Percentiles rank a stretch among this genome's conserved stretches.
Evolutionary conservation across 2,329 filamentous ascomycete genomes (phyloP).

Genomic region (Colletotrichum tanaceti): DNA sequence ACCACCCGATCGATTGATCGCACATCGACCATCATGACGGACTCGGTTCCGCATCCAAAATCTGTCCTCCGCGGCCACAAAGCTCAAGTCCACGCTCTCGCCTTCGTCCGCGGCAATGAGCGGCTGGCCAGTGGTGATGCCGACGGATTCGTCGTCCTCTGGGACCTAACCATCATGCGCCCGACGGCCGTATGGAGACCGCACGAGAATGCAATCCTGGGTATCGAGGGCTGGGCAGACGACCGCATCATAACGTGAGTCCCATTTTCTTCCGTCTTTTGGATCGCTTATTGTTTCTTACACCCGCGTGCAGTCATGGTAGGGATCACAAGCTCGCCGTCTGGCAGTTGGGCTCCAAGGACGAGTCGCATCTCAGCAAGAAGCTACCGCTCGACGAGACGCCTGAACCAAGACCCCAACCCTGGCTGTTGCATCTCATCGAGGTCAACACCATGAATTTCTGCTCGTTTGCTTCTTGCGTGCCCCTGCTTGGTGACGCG

Average conservation of each 20-base stretch:
- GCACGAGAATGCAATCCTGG: conserved; percentile 82
- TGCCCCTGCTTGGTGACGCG: conserved; percentile 7
- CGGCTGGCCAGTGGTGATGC: conserved; percentile 88
- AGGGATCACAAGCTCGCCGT: conserved; percentile 87
- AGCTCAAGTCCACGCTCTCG: conserved; percentile 80
- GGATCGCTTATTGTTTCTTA: not conserved
- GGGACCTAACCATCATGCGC: conserved; percentile 85
- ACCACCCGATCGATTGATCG: not conserved
- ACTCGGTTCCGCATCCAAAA: conserved; percentile 57
- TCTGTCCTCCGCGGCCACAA: conserved; percentile 86
- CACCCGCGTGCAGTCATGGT: conserved; percentile 73
- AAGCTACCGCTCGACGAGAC: conserved; percentile 76
- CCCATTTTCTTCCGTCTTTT: not conserved
- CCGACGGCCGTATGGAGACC: conserved; percentile 87
- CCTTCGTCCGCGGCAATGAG: conserved; percentile 78
- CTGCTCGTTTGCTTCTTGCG: conserved; percentile 80
- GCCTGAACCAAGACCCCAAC: conserved; percentile 65
- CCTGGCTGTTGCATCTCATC: conserved; percentile 87
- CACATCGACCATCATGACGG: conserved; percentile 42
- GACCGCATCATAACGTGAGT: conserved; percentile 86
- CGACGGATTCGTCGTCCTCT: conserved; percentile 87
- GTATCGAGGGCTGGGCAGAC: conserved; percentile 76
- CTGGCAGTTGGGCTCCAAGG: conserved; percentile 76
- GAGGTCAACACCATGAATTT: conserved; percentile 96
- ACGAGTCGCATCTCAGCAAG: conserved; percentile 74